Base-by-base conservation (phyloP, 202 grass and related monocot species). In the Cymbopogon flexuosus region DNA sequence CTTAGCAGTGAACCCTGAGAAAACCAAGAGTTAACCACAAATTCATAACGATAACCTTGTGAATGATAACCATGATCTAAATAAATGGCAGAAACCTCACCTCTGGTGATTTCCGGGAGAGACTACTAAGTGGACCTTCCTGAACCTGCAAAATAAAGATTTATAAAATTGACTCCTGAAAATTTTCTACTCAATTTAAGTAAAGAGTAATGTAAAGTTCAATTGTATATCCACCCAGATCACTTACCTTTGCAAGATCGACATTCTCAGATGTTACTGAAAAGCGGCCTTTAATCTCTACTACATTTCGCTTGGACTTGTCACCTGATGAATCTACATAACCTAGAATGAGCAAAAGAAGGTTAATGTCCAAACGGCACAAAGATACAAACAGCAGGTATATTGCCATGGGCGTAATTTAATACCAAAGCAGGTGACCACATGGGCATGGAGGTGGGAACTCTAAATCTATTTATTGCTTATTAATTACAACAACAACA, bases 251-350 rank as follows among this genome's bases (percentile, higher is more conserved):
- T 62, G 86, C 96, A 90, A 99, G 96, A 93, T 99, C 96, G 0
- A 99, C 89, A 76, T 93, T 99, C 81, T 99, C 96, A 83, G 96
- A 99, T 79, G 96, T 99, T 85, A 99, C 96, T 16, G 96, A 99
- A 90, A 99, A 99, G 41, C 96, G 93, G 18, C 96, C 96, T 93
- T 96, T 99, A 89, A 94, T 94, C 90, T 99, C 90, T 70, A 99
- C 96, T 36, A 99, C 87, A 77, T 88, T 99, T 23, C 83, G 90
- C 80, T 96, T 99, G 60, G 90, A 86, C 75, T 96, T 99, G 21
- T 99, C 92, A 2, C 88, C 95, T 78, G 90, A 84, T 37, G 92
- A 93, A 75, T 99, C 96, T 37, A 87, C 88, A 99, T 88, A 99
- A 88, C 91, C 96, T 96, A 86, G 70, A 83, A 84, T 61, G 79